Conservation (phyloP, 1,139 yeast genomes). For the Debaryomycetaceae sp. region DNA sequence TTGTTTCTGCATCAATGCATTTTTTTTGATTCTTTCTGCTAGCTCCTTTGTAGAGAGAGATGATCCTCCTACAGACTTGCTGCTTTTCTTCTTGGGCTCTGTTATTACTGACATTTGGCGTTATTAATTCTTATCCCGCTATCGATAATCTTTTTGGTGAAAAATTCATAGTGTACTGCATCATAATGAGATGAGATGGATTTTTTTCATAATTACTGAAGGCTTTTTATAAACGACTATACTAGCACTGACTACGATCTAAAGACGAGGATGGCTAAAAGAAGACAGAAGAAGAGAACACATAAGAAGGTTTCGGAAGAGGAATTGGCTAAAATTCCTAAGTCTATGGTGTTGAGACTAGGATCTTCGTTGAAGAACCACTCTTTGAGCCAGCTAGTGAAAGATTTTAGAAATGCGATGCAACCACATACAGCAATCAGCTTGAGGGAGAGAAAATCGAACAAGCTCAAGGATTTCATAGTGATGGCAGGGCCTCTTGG, state of each 20-base stretch:
- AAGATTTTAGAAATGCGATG: slow-evolving; percentile 86
- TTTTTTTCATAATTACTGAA: slow-evolving; percentile 1
- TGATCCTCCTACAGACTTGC: slow-evolving; percentile 6
- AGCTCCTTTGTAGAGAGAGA: slow-evolving; percentile 28
- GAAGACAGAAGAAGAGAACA: slow-evolving; percentile 74
- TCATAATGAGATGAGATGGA: slow-evolving; percentile 3
- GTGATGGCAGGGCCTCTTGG: slow-evolving; percentile 98
- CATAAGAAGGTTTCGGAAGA: slow-evolving; percentile 68
- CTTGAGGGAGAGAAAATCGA: slow-evolving; percentile 80
- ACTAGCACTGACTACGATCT: not conserved
- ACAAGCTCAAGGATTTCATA: slow-evolving; percentile 82
- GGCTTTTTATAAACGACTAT: not conserved
- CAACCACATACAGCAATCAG: slow-evolving; percentile 95
- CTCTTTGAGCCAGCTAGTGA: slow-evolving; percentile 77
- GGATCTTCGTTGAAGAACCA: slow-evolving; percentile 80
- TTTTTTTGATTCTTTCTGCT: slow-evolving; percentile 52
- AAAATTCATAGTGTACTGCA: slow-evolving; percentile 2
- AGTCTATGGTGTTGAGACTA: slow-evolving; percentile 88
- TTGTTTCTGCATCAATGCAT: slow-evolving; percentile 36
- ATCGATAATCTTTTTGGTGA: slow-evolving; percentile 3
- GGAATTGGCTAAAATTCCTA: slow-evolving; percentile 71
- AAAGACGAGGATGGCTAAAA: slow-evolving; percentile 33
- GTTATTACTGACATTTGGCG: slow-evolving; percentile 11
- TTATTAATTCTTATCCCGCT: slow-evolving; percentile 1
- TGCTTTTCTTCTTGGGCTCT: slow-evolving; percentile 12